Conservation (phyloP, 2,329 filamentous ascomycete genomes). For the Thelonectria blattea region DNA sequence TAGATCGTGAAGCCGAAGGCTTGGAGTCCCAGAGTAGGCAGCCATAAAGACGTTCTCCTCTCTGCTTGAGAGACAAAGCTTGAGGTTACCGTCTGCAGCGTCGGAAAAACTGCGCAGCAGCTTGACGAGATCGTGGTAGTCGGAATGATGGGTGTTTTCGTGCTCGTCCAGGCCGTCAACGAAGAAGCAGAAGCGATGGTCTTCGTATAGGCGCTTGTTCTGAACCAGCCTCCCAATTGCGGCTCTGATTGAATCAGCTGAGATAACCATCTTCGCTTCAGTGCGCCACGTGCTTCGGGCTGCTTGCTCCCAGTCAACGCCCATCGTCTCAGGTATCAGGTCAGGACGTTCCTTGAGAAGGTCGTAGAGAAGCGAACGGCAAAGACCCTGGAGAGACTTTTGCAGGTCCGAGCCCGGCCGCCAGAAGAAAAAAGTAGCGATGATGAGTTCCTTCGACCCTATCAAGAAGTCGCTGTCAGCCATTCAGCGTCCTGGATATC, state of each 20-base stretch:
- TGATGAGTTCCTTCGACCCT: constrained; percentile 21
- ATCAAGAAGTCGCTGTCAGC: no score
- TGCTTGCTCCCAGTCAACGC: background rate
- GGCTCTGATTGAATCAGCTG: no score
- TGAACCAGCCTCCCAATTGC: background rate
- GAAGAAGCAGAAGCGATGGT: constrained; percentile 27
- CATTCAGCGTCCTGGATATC: background rate
- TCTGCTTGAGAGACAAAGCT: background rate
- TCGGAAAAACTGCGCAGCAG: background rate
- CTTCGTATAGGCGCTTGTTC: background rate
- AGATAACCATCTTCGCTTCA: background rate
- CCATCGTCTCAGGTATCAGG: constrained; percentile 15
- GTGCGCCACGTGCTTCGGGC: background rate
- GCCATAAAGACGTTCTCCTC: background rate
- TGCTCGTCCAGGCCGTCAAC: constrained; percentile 39
- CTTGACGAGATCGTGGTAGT: background rate
- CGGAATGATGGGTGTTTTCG: no score
- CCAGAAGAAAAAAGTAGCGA: constrained; percentile 46
- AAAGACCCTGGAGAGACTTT: constrained; percentile 43
- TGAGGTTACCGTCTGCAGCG: background rate
- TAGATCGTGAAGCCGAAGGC: background rate
- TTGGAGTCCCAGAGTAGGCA: background rate
- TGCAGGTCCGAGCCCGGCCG: constrained; percentile 40
- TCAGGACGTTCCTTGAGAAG: constrained; percentile 28
- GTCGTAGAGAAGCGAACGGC: constrained; percentile 42